Base-by-base conservation (phyloP, 2,329 filamentous ascomycete genomes). In the Aspergillus fijiensis region DNA sequence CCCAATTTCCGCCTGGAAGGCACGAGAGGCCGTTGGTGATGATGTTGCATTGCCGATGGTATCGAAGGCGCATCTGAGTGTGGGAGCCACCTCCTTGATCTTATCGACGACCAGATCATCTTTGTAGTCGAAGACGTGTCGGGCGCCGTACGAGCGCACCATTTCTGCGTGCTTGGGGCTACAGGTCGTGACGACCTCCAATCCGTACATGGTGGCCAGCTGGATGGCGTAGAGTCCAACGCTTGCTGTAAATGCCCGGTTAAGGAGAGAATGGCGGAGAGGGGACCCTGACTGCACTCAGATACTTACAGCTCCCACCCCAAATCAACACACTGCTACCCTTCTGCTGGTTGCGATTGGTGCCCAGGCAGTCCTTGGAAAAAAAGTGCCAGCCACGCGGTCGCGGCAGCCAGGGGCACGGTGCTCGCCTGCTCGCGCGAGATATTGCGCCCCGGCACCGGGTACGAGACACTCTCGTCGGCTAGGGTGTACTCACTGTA, bases 381-480 rank as follows among this genome's bases (percentile, higher is more conserved):
- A 77, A 77, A 80, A 0, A 80, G 58, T 0, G 75, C 76, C 4
- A 80, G 68, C 70, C 69, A 76, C 1, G 78, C 68, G 5, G 79
- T 81, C 5, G 70, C 62, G 0, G 71, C 69, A 3, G 77, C 79
- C 2, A 81, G 61, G 2, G 77, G 77, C 7, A 80, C 55, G 0
- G 79, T 79, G 2, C 71, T 72, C 5, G 76, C 78, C 33, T 77
- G 62, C 16, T 68, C 70, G 0, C 55, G 64, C 0, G 70, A 64
- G 12, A 78, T 70, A 1, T 52, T 63, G 1, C 57, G 10, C 33
- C 33, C 29, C 0, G 79, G 77, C 0, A 81, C 59, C 9, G 72
- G 71, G 64, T 79, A 81, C 58, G 70, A 77, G 55, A 80, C 79
- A 5, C 63, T 59, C 49, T 79, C 73, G 42, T 81, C 74, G 0